A percentile compares a stretch with the other conserved stretches of the same genome.
Evolutionary conservation across 2,329 filamentous ascomycete species (phyloP).

Genomic region (Bipolaris sorokiniana): DNA sequence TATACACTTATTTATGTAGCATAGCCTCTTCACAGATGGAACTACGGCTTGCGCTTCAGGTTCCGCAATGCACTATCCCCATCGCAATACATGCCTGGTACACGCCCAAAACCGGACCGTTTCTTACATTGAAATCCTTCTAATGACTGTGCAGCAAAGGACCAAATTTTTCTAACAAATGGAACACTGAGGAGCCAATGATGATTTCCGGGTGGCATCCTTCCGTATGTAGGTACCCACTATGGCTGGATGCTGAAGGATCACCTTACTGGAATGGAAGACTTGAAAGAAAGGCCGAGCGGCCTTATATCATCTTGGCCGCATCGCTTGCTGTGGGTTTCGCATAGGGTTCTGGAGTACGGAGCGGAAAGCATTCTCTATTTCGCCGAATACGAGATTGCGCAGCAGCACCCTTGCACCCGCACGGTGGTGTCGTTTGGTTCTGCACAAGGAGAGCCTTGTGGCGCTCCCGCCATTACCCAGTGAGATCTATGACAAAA

Average conservation of each 20-base stretch:
- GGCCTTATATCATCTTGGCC: neutral
- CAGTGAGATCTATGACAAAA: neutral
- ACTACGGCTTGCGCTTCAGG: neutral
- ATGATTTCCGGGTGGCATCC: neutral
- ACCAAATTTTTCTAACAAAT: neutral
- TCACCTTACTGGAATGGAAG: neutral
- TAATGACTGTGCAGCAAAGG: no score
- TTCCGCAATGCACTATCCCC: neutral
- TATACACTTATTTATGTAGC: neutral
- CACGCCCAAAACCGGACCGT: neutral
- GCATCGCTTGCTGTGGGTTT: neutral
- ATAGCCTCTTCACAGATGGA: neutral
- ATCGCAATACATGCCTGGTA: neutral
- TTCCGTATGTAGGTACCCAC: neutral
- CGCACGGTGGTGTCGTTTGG: neutral
- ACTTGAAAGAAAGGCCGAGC: neutral
- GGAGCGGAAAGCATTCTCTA: neutral
- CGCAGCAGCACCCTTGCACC: neutral
- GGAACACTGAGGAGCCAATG: neutral
- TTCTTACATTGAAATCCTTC: neutral
- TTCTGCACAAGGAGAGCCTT: neutral
- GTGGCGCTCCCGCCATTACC: neutral
- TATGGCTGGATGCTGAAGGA: neutral
- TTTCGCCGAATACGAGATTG: slow-evolving; percentile 1
- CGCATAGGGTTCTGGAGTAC: neutral